These are phyloP conservation scores for Axilococcus clingmanii DNA, from an alignment of 139 green algal genomes.

Conservation along the genomic window DNA sequence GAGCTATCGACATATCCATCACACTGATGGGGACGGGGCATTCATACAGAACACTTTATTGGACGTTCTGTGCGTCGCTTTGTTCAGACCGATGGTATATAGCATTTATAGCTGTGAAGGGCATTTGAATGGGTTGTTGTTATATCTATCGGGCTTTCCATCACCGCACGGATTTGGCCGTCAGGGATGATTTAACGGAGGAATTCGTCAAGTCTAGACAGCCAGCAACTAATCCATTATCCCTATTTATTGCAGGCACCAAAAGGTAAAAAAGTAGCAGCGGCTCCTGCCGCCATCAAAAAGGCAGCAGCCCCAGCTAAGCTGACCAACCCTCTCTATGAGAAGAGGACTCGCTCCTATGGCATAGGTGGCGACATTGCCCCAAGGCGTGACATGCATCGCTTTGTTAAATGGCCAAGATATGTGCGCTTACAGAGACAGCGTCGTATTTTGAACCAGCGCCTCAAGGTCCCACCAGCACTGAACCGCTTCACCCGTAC, in stretches of 20 bases:
- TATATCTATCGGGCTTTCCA: no score
- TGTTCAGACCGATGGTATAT: no score
- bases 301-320: slow-evolving; percentile 64
- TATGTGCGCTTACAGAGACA: slow-evolving; percentile 98
- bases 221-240: neutral
- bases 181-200: no score
- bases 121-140: no score
- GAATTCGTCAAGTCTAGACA: no score
- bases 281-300: slow-evolving; percentile 49
- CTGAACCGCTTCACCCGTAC: slow-evolving; percentile 82
- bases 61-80: no score
- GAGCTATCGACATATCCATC: no score
- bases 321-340: slow-evolving; percentile 87
- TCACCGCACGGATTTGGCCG: no score
- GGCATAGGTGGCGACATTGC: slow-evolving; percentile 73
- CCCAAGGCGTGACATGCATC: slow-evolving; percentile 85
- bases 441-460: slow-evolving; percentile 86
- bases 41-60: no score
- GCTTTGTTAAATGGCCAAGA: slow-evolving; percentile 99
- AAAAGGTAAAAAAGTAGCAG: slow-evolving; percentile 78
- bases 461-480: slow-evolving; percentile 80
- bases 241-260: slow-evolving; percentile 20
- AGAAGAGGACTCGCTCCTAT: slow-evolving; percentile 89
- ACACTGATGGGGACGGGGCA: no score
- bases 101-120: no score